These are phyloP conservation scores for Talaromyces wortmannii DNA, from an alignment of 495 filamentous ascomycete species.

Conservation along the genomic window DNA sequence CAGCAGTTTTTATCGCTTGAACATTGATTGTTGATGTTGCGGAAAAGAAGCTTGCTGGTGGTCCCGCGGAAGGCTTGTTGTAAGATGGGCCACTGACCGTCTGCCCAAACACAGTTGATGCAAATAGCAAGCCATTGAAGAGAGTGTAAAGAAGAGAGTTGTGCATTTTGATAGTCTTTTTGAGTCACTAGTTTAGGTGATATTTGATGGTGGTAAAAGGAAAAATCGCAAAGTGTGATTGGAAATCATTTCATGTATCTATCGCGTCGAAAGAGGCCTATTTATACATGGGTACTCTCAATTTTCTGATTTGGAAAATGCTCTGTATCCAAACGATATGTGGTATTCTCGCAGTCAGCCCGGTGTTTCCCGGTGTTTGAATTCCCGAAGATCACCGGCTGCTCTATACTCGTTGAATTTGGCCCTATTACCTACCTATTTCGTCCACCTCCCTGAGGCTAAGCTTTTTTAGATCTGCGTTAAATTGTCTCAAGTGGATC, in stretches of 20 bases:
- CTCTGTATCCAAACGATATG: not conserved
- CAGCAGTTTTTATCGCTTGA: slow-evolving; percentile 17
- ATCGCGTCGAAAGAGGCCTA: too few relatives aligned
- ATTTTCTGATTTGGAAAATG: not conserved
- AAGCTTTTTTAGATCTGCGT: not conserved
- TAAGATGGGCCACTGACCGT: slow-evolving; percentile 16
- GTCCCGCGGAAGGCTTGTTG: slow-evolving; percentile 16
- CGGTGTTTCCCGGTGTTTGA: not conserved
- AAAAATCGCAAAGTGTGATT: too few relatives aligned
- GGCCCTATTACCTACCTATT: not conserved
- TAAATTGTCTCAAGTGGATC: not conserved
- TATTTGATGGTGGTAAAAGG: too few relatives aligned
- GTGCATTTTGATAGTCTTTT: not conserved
- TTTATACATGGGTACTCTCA: too few relatives aligned
- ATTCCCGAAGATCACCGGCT: not conserved
- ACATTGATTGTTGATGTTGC: slow-evolving; percentile 18
- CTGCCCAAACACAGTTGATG: slow-evolving; percentile 6
- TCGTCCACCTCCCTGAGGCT: not conserved
- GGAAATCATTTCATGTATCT: too few relatives aligned
- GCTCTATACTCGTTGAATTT: not conserved
- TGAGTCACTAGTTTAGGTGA: not conserved
- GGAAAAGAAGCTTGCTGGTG: slow-evolving; percentile 21
- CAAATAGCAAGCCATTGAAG: not conserved
- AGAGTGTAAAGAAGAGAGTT: not conserved
- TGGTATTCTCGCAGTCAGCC: not conserved